Evolutionary conservation across 257 asterid genomes (phyloP).

Genomic region (Solanum acaule): DNA sequence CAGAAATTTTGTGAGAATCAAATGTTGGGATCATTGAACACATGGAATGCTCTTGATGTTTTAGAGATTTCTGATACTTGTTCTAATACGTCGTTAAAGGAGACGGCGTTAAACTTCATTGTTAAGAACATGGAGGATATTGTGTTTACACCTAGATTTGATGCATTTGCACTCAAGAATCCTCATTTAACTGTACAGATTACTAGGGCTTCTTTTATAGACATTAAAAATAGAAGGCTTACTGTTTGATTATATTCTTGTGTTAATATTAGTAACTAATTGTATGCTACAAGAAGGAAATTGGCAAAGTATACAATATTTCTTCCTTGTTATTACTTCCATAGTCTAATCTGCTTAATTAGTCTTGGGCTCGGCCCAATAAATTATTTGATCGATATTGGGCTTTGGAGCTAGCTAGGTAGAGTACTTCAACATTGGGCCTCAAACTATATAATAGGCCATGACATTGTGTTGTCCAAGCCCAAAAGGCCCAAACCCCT

Average conservation of each 20-base stretch:
- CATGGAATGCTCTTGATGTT: constrained; percentile 64
- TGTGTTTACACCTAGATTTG: constrained; percentile 64
- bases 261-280: background rate
- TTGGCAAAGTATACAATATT: background rate
- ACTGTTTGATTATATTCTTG: constrained; percentile 7
- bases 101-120: constrained; percentile 60
- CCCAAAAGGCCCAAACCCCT: background rate
- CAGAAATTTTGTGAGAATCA: constrained; percentile 60
- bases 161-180: constrained; percentile 78
- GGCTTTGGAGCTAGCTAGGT: background rate
- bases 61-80: constrained; percentile 77
- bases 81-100: constrained; percentile 51
- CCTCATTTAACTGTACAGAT: constrained; percentile 90
- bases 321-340: background rate
- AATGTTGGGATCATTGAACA: constrained; percentile 58
- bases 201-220: constrained; percentile 83
- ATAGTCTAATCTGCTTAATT: background rate
- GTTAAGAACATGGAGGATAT: constrained; percentile 85
- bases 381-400: background rate
- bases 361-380: background rate
- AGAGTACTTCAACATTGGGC: background rate
- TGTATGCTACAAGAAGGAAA: background rate
- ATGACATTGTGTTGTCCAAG: background rate
- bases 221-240: constrained; percentile 40
- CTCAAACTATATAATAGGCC: background rate